phyloP scores from a whole-genome alignment of 768 basidiomycete species.

The Psilocybe cubensis region DNA sequence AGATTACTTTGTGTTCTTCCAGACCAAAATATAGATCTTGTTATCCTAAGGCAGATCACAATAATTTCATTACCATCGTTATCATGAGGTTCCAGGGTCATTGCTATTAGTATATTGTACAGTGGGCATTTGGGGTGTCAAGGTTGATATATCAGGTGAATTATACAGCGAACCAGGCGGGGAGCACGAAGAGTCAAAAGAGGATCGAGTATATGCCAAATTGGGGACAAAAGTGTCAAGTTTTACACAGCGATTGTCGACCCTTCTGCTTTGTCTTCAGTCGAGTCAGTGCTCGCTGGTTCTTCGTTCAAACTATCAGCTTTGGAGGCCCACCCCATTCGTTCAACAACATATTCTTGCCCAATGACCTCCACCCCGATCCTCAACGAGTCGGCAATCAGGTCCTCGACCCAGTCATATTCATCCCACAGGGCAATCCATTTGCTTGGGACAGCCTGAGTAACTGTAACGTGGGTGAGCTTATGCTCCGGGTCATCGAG shows the following conservation, averaged over 20 bases:
- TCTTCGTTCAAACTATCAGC: constrained; percentile 20
- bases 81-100: constrained; percentile 8
- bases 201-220: background rate
- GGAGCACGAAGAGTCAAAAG: background rate
- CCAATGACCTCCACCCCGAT: constrained; percentile 89
- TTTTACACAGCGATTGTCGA: constrained; percentile 17
- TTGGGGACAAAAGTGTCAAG: background rate
- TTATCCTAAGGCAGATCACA: constrained; percentile 1
- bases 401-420: constrained; percentile 96
- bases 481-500: constrained; percentile 81
- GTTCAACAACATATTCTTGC: constrained; percentile 85
- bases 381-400: constrained; percentile 84
- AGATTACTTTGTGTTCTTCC: constrained; percentile 29
- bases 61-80: constrained; percentile 10
- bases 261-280: constrained; percentile 30
- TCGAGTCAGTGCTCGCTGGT: constrained; percentile 20
- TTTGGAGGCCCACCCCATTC: constrained; percentile 80
- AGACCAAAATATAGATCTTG: constrained; percentile 3
- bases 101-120: constrained; percentile 14
- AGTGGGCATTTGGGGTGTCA: too few relatives aligned
- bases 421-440: constrained; percentile 94
- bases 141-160: background rate
- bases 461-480: constrained; percentile 74
- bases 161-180: background rate
- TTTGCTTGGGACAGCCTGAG: constrained; percentile 79